Evolutionary conservation across 495 filamentous ascomycete genomes (phyloP).

Genomic region (Lasiosphaeris hirsuta): DNA sequence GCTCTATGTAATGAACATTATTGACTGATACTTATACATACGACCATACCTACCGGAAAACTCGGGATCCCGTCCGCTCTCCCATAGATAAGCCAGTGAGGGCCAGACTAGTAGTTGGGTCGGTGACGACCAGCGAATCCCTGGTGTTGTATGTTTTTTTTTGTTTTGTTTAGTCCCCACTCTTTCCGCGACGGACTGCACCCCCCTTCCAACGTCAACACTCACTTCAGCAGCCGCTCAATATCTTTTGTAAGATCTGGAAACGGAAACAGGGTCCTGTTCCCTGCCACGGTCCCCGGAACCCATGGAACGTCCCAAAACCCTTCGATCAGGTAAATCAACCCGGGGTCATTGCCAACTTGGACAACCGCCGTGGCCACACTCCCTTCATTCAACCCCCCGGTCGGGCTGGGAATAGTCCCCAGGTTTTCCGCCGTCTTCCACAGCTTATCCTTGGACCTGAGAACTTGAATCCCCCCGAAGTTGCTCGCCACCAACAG

Average conservation of each 20-base stretch:
- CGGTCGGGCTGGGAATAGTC: conserved; percentile 22
- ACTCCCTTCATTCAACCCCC: conserved; percentile 12
- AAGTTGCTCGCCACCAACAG: conserved; percentile 27
- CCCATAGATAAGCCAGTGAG: conserved; percentile 41
- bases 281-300: conserved; percentile 25
- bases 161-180: too few relatives aligned
- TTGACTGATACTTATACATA: not conserved
- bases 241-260: conserved; percentile 27
- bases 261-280: conserved; percentile 29
- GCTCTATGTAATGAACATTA: too few relatives aligned
- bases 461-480: conserved; percentile 31
- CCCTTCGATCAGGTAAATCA: conserved; percentile 24
- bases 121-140: conserved; percentile 37
- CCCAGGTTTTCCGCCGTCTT: conserved; percentile 35
- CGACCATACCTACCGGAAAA: conserved; percentile 32
- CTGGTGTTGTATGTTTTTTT: conserved; percentile 43
- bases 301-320: conserved; percentile 28
- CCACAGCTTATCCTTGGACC: conserved; percentile 34
- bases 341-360: conserved; percentile 19
- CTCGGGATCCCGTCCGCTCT: conserved; percentile 53
- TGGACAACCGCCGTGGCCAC: conserved; percentile 27
- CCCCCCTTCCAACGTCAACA: too few relatives aligned
- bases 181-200: too few relatives aligned
- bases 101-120: conserved; percentile 43
- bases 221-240: conserved; percentile 22